These are phyloP conservation scores for Geosmithia flava DNA, from an alignment of 2,329 filamentous ascomycete genomes.

Conservation along the genomic window DNA sequence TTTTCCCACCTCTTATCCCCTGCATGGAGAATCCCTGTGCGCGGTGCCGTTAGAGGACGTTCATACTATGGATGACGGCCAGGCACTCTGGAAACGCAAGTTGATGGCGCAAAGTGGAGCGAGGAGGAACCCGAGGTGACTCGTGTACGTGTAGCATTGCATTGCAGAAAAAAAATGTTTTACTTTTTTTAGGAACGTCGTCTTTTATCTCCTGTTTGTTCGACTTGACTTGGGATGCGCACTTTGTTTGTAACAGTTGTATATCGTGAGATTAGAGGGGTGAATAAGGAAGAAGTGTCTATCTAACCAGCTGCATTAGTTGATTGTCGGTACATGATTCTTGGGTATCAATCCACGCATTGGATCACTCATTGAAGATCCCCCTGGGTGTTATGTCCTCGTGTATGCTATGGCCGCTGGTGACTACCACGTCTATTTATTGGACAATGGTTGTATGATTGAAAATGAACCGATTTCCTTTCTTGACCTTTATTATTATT, in stretches of 20 bases:
- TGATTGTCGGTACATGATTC: too few relatives aligned
- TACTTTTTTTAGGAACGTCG: background rate
- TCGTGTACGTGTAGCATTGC: slow-evolving; percentile 2
- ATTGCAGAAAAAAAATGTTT: background rate
- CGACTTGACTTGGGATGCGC: background rate
- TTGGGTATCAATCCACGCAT: too few relatives aligned
- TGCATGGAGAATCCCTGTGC: background rate
- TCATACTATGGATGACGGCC: background rate
- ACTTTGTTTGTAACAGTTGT: background rate
- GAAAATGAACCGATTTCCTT: too few relatives aligned
- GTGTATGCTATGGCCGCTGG: too few relatives aligned
- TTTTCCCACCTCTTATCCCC: background rate
- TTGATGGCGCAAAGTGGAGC: background rate
- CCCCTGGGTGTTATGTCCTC: too few relatives aligned
- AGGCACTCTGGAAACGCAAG: background rate
- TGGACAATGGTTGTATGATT: too few relatives aligned
- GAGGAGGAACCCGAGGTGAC: background rate
- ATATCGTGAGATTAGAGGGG: background rate
- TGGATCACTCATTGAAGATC: too few relatives aligned
- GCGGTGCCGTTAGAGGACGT: background rate
- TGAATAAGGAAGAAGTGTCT: too few relatives aligned
- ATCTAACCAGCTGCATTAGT: too few relatives aligned
- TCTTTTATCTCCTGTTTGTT: background rate
- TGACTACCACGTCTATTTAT: too few relatives aligned
- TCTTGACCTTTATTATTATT: too few relatives aligned